These are phyloP conservation scores for Cryphonectria japonica DNA, from an alignment of 2,329 filamentous ascomycete species.

Conservation along the genomic window DNA sequence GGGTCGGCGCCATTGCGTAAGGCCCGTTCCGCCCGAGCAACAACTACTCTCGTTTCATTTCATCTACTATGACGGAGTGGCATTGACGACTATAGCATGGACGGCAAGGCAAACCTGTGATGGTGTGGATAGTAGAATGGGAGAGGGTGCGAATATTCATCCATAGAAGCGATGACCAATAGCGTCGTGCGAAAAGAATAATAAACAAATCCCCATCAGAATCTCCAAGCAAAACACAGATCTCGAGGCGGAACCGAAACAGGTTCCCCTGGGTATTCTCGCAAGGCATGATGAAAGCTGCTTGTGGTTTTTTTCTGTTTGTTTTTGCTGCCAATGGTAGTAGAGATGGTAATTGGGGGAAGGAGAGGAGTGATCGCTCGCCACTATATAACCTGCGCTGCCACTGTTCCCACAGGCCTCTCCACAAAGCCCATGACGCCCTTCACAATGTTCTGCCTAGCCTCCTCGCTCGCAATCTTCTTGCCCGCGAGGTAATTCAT, in stretches of 20 bases:
- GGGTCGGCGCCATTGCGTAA: conserved; percentile 50
- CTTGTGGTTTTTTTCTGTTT: not conserved
- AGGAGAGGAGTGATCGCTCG: not conserved
- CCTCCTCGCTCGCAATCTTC: conserved; percentile 82
- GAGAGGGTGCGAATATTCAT: no score
- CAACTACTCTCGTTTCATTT: not conserved
- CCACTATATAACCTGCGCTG: conserved; percentile 67
- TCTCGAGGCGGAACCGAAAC: not conserved
- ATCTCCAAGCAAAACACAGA: not conserved
- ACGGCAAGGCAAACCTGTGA: conserved; percentile 24
- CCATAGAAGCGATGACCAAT: not conserved
- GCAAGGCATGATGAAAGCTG: not conserved
- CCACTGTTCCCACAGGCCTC: conserved; percentile 84
- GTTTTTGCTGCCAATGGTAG: not conserved
- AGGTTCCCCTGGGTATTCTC: not conserved
- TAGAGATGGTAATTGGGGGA: not conserved
- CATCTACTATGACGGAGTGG: not conserved
- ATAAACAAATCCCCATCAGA: not conserved
- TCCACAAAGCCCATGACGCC: conserved; percentile 88
- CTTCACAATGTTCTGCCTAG: conserved; percentile 80
- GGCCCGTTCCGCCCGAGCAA: conserved; percentile 22
- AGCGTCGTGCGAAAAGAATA: not conserved
- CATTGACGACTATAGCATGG: conserved; percentile 23
- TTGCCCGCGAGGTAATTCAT: conserved; percentile 86
- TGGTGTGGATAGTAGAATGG: not conserved